These are phyloP conservation scores for Alternaria arbusti DNA, from an alignment of 2,329 filamentous ascomycete genomes.

Conservation along the genomic window DNA sequence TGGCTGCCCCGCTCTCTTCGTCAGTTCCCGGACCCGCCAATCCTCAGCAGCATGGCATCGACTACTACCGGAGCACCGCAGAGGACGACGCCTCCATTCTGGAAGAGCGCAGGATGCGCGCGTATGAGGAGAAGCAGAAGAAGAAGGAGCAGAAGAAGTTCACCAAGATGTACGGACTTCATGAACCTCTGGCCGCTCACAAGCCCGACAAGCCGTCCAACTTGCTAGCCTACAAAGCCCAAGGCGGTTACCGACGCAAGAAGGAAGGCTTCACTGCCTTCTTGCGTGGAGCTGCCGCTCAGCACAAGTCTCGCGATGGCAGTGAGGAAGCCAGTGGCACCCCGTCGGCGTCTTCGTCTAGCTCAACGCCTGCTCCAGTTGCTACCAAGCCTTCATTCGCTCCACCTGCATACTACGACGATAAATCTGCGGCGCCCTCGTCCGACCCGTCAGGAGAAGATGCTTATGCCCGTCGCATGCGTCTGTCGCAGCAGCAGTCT, in stretches of 20 bases:
- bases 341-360: slow-evolving; percentile 19
- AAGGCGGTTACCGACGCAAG: slow-evolving; percentile 32
- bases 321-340: slow-evolving; percentile 19
- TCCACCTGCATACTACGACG: slow-evolving; percentile 51
- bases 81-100: slow-evolving; percentile 76
- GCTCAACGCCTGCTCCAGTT: slow-evolving; percentile 14
- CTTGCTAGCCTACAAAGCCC: slow-evolving; percentile 34
- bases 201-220: slow-evolving; percentile 35
- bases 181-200: slow-evolving; percentile 52
- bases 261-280: slow-evolving; percentile 33
- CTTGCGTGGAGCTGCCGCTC: slow-evolving; percentile 23
- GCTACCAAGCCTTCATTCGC: slow-evolving; percentile 51
- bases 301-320: slow-evolving; percentile 15
- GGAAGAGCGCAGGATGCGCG: slow-evolving; percentile 71
- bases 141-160: slow-evolving; percentile 70
- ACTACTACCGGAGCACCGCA: slow-evolving; percentile 75
- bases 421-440: slow-evolving; percentile 32
- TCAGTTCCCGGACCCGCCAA: slow-evolving; percentile 21
- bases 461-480: slow-evolving; percentile 29
- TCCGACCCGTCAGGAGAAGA: slow-evolving; percentile 44
- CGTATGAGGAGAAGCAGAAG: slow-evolving; percentile 71
- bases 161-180: slow-evolving; percentile 63
- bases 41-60: slow-evolving; percentile 31
- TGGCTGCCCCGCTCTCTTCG: slow-evolving; percentile 18
- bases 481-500: slow-evolving; percentile 18